These are phyloP conservation scores for Purshia tridentata DNA, from an alignment of 306 rosid species.

Conservation along the genomic window DNA sequence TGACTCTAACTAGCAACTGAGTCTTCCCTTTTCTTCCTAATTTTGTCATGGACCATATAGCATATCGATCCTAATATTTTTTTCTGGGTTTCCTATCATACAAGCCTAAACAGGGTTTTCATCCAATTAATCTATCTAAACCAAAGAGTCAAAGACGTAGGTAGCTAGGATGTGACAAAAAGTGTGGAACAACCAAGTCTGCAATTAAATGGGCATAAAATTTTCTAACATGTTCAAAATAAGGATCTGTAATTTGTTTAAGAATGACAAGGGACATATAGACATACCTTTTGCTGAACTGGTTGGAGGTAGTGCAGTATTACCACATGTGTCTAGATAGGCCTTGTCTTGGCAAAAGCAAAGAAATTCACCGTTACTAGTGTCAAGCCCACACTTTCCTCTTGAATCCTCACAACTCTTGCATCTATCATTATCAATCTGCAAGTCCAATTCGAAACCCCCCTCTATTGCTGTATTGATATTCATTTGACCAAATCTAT, in stretches of 20 bases:
- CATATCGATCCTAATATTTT: too few relatives aligned
- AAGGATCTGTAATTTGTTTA: neutral
- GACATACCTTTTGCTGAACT: too few relatives aligned
- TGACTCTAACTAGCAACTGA: too few relatives aligned
- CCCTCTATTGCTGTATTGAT: neutral
- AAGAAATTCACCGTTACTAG: neutral
- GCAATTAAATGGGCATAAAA: too few relatives aligned
- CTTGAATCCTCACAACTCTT: neutral
- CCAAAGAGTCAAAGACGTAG: too few relatives aligned
- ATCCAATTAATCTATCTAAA: too few relatives aligned
- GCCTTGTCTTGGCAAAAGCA: neutral
- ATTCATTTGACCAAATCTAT: fast-evolving
- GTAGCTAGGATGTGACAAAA: too few relatives aligned
- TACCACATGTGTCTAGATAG: neutral
- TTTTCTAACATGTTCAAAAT: neutral
- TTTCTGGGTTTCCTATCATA: too few relatives aligned
- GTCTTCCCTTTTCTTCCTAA: too few relatives aligned
- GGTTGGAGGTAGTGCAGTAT: neutral
- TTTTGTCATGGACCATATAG: too few relatives aligned
- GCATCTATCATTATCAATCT: neutral
- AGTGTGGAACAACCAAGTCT: too few relatives aligned
- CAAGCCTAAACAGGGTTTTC: too few relatives aligned
- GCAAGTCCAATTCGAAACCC: neutral
- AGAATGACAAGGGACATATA: neutral
- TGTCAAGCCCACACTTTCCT: neutral